phyloP scores from a whole-genome alignment of 176 grass and related monocot genomes.

The Lolium multiflorum region DNA sequence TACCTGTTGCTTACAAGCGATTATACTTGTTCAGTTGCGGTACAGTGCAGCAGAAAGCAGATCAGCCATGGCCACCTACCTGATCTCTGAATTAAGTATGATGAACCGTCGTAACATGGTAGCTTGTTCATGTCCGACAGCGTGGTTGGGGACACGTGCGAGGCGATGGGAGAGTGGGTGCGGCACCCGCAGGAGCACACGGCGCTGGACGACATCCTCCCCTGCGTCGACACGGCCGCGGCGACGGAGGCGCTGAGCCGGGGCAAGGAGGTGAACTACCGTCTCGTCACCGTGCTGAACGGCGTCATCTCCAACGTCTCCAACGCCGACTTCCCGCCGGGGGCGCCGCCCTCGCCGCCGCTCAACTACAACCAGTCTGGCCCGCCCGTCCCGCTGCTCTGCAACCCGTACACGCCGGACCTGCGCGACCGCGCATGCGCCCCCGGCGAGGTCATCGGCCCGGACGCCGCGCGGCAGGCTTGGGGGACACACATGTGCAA shows the following conservation, averaged over 20 bases:
- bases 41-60: no score
- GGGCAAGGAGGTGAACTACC: conserved; percentile 68
- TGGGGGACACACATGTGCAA: conserved; percentile 44
- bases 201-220: conserved; percentile 69
- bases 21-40: not conserved
- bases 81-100: no score
- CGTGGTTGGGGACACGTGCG: conserved; percentile 61
- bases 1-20: conserved; percentile 9
- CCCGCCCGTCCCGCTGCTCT: conserved; percentile 48
- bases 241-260: conserved; percentile 49
- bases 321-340: conserved; percentile 41
- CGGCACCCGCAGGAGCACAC: conserved; percentile 55
- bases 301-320: conserved; percentile 46
- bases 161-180: conserved; percentile 74
- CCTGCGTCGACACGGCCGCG: conserved; percentile 57
- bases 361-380: conserved; percentile 68
- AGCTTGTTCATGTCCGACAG: conserved; percentile 22
- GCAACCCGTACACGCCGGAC: conserved; percentile 54
- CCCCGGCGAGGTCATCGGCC: conserved; percentile 40
- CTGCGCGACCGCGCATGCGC: conserved; percentile 47
- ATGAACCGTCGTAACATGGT: no score
- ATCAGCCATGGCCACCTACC: not conserved
- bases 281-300: conserved; percentile 61
- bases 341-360: not conserved
- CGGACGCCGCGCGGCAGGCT: conserved; percentile 19